phyloP scores from a whole-genome alignment of 164 flowering plant genomes.

The Echeveria elegans region DNA sequence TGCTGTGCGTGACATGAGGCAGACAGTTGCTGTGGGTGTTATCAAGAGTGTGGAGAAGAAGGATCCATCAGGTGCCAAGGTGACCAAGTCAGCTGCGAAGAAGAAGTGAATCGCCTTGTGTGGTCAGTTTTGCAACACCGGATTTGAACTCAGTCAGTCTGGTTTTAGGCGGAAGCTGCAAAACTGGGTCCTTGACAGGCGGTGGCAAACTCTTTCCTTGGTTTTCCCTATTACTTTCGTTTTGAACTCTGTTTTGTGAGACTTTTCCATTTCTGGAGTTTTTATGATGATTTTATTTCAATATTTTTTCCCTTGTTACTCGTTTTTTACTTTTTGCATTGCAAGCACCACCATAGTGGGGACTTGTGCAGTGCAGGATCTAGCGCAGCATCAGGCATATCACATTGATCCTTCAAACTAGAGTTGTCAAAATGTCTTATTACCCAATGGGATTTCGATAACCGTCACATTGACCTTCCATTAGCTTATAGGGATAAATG shows the following conservation, averaged over 20 bases:
- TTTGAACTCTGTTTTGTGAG: conserved; percentile 8
- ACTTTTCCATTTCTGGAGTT: no score
- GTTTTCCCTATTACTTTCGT: not conserved
- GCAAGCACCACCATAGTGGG: no score
- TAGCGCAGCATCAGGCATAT: no score
- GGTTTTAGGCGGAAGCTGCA: not conserved
- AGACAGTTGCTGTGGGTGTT: conserved; percentile 1
- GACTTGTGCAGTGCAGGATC: no score
- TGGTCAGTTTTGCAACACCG: not conserved
- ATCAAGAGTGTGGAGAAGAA: conserved; percentile 8
- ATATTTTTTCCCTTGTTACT: no score
- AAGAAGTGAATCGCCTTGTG: not conserved
- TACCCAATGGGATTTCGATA: no score
- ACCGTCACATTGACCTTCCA: no score
- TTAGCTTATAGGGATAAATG: no score
- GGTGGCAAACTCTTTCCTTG: not conserved
- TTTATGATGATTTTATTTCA: no score
- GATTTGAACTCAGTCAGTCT: not conserved
- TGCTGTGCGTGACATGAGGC: conserved; percentile 8
- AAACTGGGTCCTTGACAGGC: conserved; percentile 4
- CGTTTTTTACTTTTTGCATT: no score
- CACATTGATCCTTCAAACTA: no score
- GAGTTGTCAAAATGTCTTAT: no score
- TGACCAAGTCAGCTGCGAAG: conserved; percentile 25
- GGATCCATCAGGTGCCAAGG: conserved; percentile 21